These are phyloP conservation scores for Fraxinus americana DNA, from an alignment of 257 asterid species.

Conservation along the genomic window DNA sequence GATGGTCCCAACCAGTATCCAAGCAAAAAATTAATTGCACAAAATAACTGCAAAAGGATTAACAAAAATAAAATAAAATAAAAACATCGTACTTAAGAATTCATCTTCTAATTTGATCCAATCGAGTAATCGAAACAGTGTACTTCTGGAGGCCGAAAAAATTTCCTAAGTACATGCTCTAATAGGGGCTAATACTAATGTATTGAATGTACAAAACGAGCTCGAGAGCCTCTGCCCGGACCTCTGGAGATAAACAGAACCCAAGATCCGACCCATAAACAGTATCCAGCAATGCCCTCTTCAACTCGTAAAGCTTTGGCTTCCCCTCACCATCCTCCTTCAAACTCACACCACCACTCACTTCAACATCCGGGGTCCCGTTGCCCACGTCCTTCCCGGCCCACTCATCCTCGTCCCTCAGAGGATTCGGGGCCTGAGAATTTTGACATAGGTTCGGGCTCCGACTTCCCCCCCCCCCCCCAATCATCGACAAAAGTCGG, in stretches of 20 bases:
- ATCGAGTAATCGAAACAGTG: no score
- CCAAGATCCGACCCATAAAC: conserved; percentile 83
- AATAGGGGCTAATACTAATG: no score
- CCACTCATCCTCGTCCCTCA: conserved; percentile 70
- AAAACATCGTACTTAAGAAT: no score
- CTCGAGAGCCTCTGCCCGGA: conserved; percentile 86
- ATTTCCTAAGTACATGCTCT: no score
- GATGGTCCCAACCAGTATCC: no score
- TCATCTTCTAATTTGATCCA: no score
- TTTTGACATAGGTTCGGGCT: no score
- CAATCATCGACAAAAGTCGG: conserved; percentile 62
- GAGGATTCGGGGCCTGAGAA: no score
- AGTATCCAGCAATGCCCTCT: conserved; percentile 71
- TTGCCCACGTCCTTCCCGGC: conserved; percentile 43
- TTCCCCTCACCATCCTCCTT: conserved; percentile 29
- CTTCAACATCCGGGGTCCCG: conserved; percentile 45
- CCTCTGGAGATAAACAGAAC: conserved; percentile 69
- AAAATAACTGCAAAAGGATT: no score
- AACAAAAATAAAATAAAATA: no score
- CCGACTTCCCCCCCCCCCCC: conserved; percentile 80
- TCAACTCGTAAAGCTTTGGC: conserved; percentile 51
- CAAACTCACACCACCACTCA: conserved; percentile 21
- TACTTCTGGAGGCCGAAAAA: no score
- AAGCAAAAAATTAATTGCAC: no score
- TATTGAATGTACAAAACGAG: conserved; percentile 40